Evolutionary conservation across 768 basidiomycete genomes (phyloP), one percentile per base, ranked within the genome.

Genomic region (Porphyrellus cyaneotinctus): DNA sequence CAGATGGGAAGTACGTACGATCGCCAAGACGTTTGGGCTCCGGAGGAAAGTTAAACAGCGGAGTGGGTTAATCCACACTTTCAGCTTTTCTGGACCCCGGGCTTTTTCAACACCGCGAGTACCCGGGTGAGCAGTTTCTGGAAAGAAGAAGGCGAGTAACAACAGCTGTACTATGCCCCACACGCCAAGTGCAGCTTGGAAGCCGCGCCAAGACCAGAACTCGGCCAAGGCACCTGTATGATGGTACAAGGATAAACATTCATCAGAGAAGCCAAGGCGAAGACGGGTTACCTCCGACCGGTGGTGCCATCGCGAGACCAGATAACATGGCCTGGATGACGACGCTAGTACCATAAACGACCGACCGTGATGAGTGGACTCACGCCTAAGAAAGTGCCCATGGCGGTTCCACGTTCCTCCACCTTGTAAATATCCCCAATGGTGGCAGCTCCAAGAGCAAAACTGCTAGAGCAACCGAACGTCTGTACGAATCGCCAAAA

Each of bases 121-220:
- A 8, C 81, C 77, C 1, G 86, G 85, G 58, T 84, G 82, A 45
- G 77, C 79, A 3, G 86, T 88, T 59, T 88, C 87, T 0, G 85
- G 86, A n/a, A 86, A 75, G 47, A 74, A 75, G 4, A 76, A 37
- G 2, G 63, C 44, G 30, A 86, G 71, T 6, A 70, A 54, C 7
- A 75, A 8, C 32, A 80, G 71, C 2, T 72, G 69, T 1, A 75
- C 14, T 0, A 78, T 33, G 2, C 76, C 78, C 35, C 70, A 64
- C 0, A 72, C 33, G 3, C 76, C 78, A 1, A 88, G 52, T 0
- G 60, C 58, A 9, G 67, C 61, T 60, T 88, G 85, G 65, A 85
- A 78, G 4, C 74, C 55, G 0, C 87, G 76, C 86, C 87, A 89
- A 0, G 86, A 87, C 31, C 74, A 75, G 56, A 84, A 85, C 47